These are phyloP conservation scores for Hirsutella minnesotensis DNA, from an alignment of 2,329 filamentous ascomycete species.

Conservation along the genomic window DNA sequence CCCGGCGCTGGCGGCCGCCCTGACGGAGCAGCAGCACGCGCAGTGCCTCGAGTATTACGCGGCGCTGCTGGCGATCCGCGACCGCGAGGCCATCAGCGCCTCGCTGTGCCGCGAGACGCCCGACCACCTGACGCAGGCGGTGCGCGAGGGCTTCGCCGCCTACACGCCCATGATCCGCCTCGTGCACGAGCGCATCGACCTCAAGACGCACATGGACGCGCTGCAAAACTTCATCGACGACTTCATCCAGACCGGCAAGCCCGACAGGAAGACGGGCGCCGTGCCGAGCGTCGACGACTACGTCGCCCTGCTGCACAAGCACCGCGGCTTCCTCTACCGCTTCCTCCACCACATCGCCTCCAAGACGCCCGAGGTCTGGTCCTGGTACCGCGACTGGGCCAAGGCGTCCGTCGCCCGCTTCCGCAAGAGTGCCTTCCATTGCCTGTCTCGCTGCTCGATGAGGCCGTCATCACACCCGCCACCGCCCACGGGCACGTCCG, in stretches of 20 bases:
- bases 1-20: conserved; percentile 28
- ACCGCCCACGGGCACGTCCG: conserved; percentile 39
- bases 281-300: conserved; percentile 60
- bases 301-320: conserved; percentile 51
- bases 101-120: conserved; percentile 57
- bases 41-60: conserved; percentile 59
- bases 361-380: conserved; percentile 54
- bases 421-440: conserved; percentile 8
- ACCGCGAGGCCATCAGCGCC: conserved; percentile 58
- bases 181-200: conserved; percentile 59
- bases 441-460: conserved; percentile 48
- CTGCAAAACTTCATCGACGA: conserved; percentile 59
- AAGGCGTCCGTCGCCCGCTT: conserved; percentile 48
- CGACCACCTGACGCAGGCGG: conserved; percentile 57
- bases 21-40: conserved; percentile 49
- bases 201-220: conserved; percentile 56
- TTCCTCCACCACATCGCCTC: conserved; percentile 60
- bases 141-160: conserved; percentile 52
- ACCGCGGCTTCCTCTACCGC: conserved; percentile 51
- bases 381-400: conserved; percentile 49
- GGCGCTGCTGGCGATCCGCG: conserved; percentile 57
- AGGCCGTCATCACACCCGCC: conserved; percentile 55
- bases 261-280: conserved; percentile 15
- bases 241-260: conserved; percentile 48
- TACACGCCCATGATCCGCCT: conserved; percentile 65